Base-by-base conservation (phyloP, 352 stramenopile genomes). In the Pythium volutum region DNA sequence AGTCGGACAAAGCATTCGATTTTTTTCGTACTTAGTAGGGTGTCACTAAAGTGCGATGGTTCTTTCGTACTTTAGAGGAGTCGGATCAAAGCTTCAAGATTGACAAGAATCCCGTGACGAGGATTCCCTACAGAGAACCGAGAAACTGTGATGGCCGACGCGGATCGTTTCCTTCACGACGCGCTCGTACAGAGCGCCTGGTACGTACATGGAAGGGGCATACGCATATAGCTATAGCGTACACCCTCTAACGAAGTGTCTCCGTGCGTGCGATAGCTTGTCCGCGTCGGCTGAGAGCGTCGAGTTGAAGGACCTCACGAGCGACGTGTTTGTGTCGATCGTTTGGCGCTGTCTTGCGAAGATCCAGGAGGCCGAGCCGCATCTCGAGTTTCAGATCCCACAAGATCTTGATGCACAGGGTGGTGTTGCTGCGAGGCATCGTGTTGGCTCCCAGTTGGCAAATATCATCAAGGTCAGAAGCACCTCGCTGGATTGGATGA, bases 401-500 rank as follows among this genome's bases (percentile, higher is more conserved):
- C 22, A 23, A 12, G 41, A 64, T 11, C 53, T 59, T 0, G 62
- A 61, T 7, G 67, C 66, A 0, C 79, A 79, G 0, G 62, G 73
- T 8, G 83, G 84, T 18, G 86, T 95, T 26, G 86, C 88, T 4
- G 76, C 77, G 34, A 71, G 79, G 26, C 88, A 96, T 59, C 82
- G 88, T 36, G 64, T 93, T 0, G 85, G 83, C 23, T 91, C 86
- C 5, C 70, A 87, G 31, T 62, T 94, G 9, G 84, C 86, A 1
- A 83, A 77, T 36, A 79, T 79, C 16, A 52, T 96, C 26, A 95
- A 96, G 71, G 84, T 91, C 36, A 20, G 36, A 43, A 16, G 2
- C 18, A 43, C 9, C 18, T 20, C 36, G 18, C 12, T 43, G 18
- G 36, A 20, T 3, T 22, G 36, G n/a, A n/a, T n/a, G n/a, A n/a